Evolutionary conservation across 208 protist genomes (phyloP).

Genomic region (Acanthamoeba triangularis): DNA sequence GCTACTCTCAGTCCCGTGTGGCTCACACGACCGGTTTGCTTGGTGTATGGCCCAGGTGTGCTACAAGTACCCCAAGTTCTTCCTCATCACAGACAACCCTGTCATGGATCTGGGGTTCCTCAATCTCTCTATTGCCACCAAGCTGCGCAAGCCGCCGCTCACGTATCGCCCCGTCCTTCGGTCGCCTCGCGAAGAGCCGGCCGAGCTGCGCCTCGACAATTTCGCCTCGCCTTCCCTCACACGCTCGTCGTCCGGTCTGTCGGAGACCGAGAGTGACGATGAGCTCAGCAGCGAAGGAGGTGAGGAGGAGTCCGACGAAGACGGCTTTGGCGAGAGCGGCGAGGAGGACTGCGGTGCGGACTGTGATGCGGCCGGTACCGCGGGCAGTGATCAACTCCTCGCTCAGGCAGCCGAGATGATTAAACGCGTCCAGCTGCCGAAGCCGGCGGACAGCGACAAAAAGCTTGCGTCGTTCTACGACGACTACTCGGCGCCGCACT

Average conservation of each 20-base stretch:
- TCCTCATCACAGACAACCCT: conserved; percentile 11
- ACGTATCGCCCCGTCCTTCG: neutral
- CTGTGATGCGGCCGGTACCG: neutral
- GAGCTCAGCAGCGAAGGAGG: neutral
- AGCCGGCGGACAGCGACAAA: neutral
- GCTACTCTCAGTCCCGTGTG: too few species aligned
- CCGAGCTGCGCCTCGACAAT: neutral
- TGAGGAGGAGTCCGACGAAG: neutral
- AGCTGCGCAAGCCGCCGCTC: neutral
- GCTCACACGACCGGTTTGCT: too few species aligned
- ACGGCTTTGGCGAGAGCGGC: neutral
- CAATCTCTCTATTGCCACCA: conserved; percentile 12
- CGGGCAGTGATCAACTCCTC: neutral
- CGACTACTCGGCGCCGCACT: conserved; percentile 33
- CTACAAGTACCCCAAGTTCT: neutral
- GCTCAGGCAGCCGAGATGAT: neutral
- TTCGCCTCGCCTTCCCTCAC: neutral
- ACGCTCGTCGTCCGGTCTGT: too few species aligned
- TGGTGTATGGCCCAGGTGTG: neutral
- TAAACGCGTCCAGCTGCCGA: neutral
- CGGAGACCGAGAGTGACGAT: neutral
- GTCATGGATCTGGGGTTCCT: conserved; percentile 18
- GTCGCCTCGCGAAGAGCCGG: neutral
- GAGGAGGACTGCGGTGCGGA: neutral
- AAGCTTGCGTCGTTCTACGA: neutral